These are phyloP conservation scores for Ephemerocybe angulata DNA, from an alignment of 768 basidiomycete species.

Conservation along the genomic window DNA sequence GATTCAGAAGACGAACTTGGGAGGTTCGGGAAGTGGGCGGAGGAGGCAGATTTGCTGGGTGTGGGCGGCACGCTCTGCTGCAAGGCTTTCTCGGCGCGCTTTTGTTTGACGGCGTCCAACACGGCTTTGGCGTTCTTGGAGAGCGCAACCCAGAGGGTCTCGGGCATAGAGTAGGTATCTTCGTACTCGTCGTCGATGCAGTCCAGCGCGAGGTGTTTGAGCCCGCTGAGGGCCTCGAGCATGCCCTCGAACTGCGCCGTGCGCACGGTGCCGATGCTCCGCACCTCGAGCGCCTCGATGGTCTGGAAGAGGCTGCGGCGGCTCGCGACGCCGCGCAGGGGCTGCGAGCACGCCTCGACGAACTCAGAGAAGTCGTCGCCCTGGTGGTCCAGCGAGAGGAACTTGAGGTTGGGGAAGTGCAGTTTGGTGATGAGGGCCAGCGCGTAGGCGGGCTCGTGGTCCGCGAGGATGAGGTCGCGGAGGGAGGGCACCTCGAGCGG, in stretches of 20 bases:
- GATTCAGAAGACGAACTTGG: neutral
- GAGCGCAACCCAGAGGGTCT: slow-evolving; percentile 17
- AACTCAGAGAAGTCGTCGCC: slow-evolving; percentile 51
- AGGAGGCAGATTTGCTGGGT: neutral
- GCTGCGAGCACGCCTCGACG: slow-evolving; percentile 38
- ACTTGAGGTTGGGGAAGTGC: slow-evolving; percentile 35
- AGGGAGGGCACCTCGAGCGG: slow-evolving; percentile 39
- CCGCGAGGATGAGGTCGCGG: slow-evolving; percentile 34
- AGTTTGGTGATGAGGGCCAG: slow-evolving; percentile 36
- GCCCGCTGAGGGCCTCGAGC: slow-evolving; percentile 44
- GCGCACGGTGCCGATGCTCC: slow-evolving; percentile 42
- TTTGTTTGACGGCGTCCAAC: neutral
- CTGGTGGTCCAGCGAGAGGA: slow-evolving; percentile 55
- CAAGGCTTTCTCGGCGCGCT: neutral
- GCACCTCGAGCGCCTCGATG: slow-evolving; percentile 51
- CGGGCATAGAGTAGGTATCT: slow-evolving; percentile 23
- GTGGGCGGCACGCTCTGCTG: neutral
- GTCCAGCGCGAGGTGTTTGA: slow-evolving; percentile 33
- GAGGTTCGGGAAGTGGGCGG: neutral
- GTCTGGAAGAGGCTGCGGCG: slow-evolving; percentile 42
- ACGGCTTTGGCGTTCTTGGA: neutral
- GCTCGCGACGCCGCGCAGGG: slow-evolving; percentile 31
- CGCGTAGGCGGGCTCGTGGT: slow-evolving; percentile 37
- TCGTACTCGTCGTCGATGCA: slow-evolving; percentile 13
- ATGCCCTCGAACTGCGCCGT: slow-evolving; percentile 30